phyloP scores from a whole-genome alignment of 2,329 filamentous ascomycete genomes.

The Beauveria sp. region DNA sequence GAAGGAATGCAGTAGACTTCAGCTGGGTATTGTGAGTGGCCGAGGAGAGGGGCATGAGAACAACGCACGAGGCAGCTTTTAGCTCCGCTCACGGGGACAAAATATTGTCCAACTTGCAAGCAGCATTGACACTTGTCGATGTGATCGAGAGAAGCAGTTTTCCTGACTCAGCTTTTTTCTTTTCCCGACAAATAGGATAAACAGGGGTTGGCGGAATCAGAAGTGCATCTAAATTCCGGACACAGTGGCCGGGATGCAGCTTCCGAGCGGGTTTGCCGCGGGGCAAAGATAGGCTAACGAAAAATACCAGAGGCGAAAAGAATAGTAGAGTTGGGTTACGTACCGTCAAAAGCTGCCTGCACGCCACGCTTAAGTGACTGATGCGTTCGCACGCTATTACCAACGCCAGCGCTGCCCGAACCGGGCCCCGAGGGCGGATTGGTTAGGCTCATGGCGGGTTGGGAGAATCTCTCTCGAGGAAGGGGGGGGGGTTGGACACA shows the following conservation, averaged over 20 bases:
- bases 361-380: slow-evolving; percentile 50
- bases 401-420: slow-evolving; percentile 24
- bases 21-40: not conserved
- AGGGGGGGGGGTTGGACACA: not conserved
- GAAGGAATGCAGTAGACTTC: not conserved
- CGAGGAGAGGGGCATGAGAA: not conserved
- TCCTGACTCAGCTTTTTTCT: not conserved
- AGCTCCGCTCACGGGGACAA: not conserved
- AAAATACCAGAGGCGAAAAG: not conserved
- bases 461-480: not conserved
- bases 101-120: not conserved
- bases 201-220: not conserved
- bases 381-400: slow-evolving; percentile 29
- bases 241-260: slow-evolving; percentile 1
- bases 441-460: slow-evolving; percentile 40
- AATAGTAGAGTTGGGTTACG: slow-evolving; percentile 16
- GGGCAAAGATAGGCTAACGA: slow-evolving; percentile 12
- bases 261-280: not conserved
- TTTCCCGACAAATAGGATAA: not conserved
- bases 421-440: slow-evolving; percentile 40
- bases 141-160: not conserved
- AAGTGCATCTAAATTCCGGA: not conserved
- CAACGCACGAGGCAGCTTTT: not conserved
- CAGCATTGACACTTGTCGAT: slow-evolving; percentile 1
- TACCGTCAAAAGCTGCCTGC: slow-evolving; percentile 56